Base-by-base conservation (phyloP, 108 stramenopile species). In the Cyclostephanos invisitatus region DNA sequence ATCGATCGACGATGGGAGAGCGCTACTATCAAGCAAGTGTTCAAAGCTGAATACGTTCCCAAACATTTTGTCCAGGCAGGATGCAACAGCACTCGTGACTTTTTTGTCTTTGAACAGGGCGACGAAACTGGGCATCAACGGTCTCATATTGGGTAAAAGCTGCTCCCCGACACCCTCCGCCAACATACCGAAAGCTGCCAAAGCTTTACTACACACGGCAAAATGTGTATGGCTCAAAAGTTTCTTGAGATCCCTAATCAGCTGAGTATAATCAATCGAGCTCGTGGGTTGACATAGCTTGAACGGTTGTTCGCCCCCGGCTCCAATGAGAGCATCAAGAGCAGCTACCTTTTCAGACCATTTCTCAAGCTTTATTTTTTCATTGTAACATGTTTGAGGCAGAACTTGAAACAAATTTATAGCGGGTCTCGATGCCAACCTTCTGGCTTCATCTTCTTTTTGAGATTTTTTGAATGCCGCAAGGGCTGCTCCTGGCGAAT, bases 281-380 rank as follows among this genome's bases (percentile, higher is more conserved):
- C 81, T 62, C 7, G 85, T 84, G 3, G 87, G 89, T 63, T 59
- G 80, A 18, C 59, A 47, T 20, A 96, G 77, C 62, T 96, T 96
- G 70, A 84, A 96, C 24, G 95, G 95, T 65, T 87, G 82, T 73
- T 93, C 86, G 4, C 95, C 95, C 37, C 85, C 95, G 65, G 83
- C 78, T 44, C 87, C 77, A 21, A 96, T 46, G 7, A 89, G 72
- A 49, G 85, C 74, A 22, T 92, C 83, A 60, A 96, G 77, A 20
- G 89, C 95, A n/a, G 80, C 87, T 27, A 90, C 89, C 67, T 93
- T 96, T 60, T 96, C 89, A 15, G 81, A 83, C 95, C 95, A 96
- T 67, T 96, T 96, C 10, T 84, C 77, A 36, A 77, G 54, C 50
- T 84, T 81, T 14, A 96, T 74, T 49, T 87, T 84, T 7, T 74